These are phyloP conservation scores for Claviceps digitariae DNA, from an alignment of 2,329 filamentous ascomycete species.

Conservation along the genomic window DNA sequence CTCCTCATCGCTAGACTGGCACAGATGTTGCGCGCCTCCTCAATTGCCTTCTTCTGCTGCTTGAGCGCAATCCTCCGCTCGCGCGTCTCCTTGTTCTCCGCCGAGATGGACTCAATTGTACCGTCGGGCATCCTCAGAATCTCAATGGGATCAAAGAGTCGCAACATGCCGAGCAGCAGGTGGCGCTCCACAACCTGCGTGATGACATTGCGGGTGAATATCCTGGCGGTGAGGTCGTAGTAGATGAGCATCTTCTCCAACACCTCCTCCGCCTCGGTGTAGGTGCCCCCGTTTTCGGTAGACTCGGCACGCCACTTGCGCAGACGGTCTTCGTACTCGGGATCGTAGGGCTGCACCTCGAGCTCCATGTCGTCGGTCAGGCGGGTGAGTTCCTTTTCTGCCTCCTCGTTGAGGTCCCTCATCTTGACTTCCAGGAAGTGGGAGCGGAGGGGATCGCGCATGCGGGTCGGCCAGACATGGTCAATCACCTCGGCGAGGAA, in stretches of 20 bases:
- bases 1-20: constrained; percentile 38
- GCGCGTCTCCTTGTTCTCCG: constrained; percentile 39
- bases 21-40: constrained; percentile 35
- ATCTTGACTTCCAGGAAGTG: constrained; percentile 37
- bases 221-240: constrained; percentile 38
- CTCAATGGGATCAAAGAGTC: constrained; percentile 38
- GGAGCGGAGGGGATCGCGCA: constrained; percentile 35
- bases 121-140: constrained; percentile 31
- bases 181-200: constrained; percentile 39
- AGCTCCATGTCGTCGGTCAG: constrained; percentile 37
- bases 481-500: constrained; percentile 38
- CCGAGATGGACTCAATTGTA: constrained; percentile 35
- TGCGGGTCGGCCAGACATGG: constrained; percentile 35
- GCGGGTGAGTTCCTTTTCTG: constrained; percentile 30
- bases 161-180: constrained; percentile 36
- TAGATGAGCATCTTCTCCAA: constrained; percentile 43
- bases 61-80: constrained; percentile 34
- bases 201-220: constrained; percentile 38
- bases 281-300: constrained; percentile 30
- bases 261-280: constrained; percentile 38
- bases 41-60: constrained; percentile 34
- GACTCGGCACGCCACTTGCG: constrained; percentile 30
- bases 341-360: constrained; percentile 39
- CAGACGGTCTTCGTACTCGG: constrained; percentile 38
- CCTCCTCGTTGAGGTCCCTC: constrained; percentile 30